A percentile compares a stretch with the other conserved stretches of the same genome.
These are phyloP conservation scores for Fragaria vesca DNA, from an alignment of 306 rosid species.

Conservation along the genomic window DNA sequence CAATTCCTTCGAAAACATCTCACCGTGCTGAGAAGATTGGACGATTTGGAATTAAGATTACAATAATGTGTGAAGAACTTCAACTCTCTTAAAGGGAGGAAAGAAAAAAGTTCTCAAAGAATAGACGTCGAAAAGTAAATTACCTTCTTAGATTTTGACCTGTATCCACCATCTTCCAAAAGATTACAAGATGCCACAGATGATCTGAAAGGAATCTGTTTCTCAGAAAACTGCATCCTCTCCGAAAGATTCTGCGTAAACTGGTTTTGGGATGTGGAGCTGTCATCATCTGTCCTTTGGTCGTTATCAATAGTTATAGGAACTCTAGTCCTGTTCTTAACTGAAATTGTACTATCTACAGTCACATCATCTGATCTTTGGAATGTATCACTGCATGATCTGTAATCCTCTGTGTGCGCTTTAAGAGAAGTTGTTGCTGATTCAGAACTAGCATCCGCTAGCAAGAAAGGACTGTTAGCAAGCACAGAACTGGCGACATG, in stretches of 20 bases:
- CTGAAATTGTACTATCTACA: slow-evolving; percentile 77
- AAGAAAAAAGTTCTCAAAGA: not conserved
- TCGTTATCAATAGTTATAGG: slow-evolving; percentile 61
- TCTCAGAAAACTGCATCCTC: slow-evolving; percentile 72
- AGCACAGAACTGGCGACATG: slow-evolving; percentile 67
- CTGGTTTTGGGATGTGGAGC: slow-evolving; percentile 73
- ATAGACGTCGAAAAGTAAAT: not conserved
- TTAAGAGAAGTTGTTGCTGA: slow-evolving; percentile 96
- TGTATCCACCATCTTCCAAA: slow-evolving; percentile 69
- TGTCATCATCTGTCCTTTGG: slow-evolving; percentile 77
- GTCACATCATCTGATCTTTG: slow-evolving; percentile 94
- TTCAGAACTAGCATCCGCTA: slow-evolving; percentile 87
- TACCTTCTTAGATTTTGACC: slow-evolving; percentile 81
- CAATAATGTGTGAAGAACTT: not conserved
- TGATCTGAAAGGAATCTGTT: slow-evolving; percentile 79
- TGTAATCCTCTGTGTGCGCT: slow-evolving; percentile 74
- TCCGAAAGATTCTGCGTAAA: slow-evolving; percentile 47
- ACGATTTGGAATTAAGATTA: slow-evolving; percentile 28
- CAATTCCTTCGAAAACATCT: slow-evolving; percentile 83
- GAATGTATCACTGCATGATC: slow-evolving; percentile 79
- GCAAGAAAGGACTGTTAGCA: slow-evolving; percentile 56
- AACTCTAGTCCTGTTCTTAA: slow-evolving; percentile 56
- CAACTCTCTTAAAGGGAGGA: not conserved
- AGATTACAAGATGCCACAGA: slow-evolving; percentile 40
- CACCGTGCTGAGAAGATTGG: slow-evolving; percentile 57